A percentile compares a stretch with the other conserved stretches of the same genome.
These are phyloP conservation scores for Ligustrum vulgare DNA, from an alignment of 257 asterid genomes.

Conservation along the genomic window DNA sequence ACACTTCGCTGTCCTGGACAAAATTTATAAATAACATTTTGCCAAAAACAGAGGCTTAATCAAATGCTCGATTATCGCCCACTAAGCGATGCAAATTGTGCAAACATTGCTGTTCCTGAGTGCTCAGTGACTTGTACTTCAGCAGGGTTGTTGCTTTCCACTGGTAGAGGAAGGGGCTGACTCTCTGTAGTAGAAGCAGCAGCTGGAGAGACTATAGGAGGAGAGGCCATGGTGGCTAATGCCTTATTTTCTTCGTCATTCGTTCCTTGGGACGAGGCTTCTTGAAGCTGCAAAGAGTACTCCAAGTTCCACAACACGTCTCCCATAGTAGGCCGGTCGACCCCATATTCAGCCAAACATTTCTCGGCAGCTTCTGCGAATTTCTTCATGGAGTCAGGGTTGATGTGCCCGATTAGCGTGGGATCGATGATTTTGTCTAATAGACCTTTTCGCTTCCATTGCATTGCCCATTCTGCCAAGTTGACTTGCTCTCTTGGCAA, in stretches of 20 bases:
- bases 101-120: slow-evolving; percentile 80
- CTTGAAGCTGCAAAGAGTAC: slow-evolving; percentile 82
- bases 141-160: slow-evolving; percentile 30
- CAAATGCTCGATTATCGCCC: slow-evolving; percentile 46
- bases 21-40: too few species aligned
- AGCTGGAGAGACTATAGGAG: not conserved
- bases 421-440: slow-evolving; percentile 83
- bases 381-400: slow-evolving; percentile 71
- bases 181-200: slow-evolving; percentile 23
- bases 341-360: slow-evolving; percentile 84
- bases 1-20: too few species aligned
- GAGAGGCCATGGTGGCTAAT: slow-evolving; percentile 19
- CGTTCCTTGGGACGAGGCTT: slow-evolving; percentile 47
- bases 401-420: slow-evolving; percentile 55
- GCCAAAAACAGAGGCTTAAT: not conserved
- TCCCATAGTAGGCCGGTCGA: slow-evolving; percentile 92
- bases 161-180: slow-evolving; percentile 26
- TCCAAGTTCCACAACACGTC: slow-evolving; percentile 93
- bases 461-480: slow-evolving; percentile 94
- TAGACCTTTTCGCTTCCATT: slow-evolving; percentile 83
- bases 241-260: slow-evolving; percentile 37
- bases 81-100: slow-evolving; percentile 65
- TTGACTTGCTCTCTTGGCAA: slow-evolving; percentile 91
- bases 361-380: slow-evolving; percentile 88
- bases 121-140: slow-evolving; percentile 57